Evolutionary conservation across 2,329 filamentous ascomycete genomes (phyloP).

Genomic region (Apiospora malaysiana): DNA sequence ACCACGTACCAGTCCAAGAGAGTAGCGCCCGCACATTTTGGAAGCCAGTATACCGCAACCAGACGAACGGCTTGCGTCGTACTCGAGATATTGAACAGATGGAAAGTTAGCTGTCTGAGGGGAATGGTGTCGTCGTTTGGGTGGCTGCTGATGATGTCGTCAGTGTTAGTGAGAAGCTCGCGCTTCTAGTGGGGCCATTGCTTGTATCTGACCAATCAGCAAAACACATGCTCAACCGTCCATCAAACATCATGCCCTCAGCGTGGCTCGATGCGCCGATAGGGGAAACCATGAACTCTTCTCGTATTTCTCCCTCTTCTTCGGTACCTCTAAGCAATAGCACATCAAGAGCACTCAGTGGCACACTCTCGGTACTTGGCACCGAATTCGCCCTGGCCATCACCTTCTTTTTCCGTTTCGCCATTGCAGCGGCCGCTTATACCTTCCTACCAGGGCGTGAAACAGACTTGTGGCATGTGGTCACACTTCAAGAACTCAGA

Average conservation of each 20-base stretch:
- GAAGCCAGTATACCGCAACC: no score
- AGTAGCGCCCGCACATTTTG: conserved; percentile 72
- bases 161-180: conserved; percentile 8
- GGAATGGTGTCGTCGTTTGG: not conserved
- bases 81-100: not conserved
- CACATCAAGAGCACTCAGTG: not conserved
- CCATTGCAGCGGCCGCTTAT: not conserved
- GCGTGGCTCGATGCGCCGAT: not conserved
- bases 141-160: not conserved
- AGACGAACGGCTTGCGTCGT: not conserved
- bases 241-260: not conserved
- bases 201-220: not conserved
- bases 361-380: not conserved
- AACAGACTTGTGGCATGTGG: conserved; percentile 1
- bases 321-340: not conserved
- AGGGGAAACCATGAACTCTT: not conserved
- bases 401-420: conserved; percentile 12
- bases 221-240: not conserved
- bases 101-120: not conserved
- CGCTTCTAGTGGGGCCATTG: not conserved
- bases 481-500: conserved; percentile 5
- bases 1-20: conserved; percentile 61
- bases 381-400: not conserved
- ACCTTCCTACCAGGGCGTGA: conserved; percentile 7
- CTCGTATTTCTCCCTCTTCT: not conserved